Evolutionary conservation across 2,329 filamentous ascomycete species (phyloP), one percentile per base, ranked within the genome.

Genomic region (Diaporthe caulivora): DNA sequence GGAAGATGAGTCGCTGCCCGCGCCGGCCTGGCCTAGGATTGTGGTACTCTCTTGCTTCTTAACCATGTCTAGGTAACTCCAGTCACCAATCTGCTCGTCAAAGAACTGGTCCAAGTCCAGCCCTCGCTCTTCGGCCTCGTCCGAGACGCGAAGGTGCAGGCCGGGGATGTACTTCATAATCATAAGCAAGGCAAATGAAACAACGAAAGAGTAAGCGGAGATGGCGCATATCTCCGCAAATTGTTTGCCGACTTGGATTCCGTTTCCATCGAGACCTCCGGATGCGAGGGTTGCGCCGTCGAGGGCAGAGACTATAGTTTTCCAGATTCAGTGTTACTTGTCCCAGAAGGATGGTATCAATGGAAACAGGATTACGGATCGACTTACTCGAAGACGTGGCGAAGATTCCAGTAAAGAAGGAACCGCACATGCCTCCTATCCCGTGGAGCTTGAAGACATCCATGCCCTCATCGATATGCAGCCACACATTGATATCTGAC

Each of bases 401-500:
- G 69, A 91, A 91, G 40, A 91, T 82, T 3, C 89, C 89, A 0
- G 89, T 91, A 24, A 91, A 78, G 62, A 91, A 83, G 44, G 88
- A 86, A 21, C 89, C 89, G 0, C 91, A 84, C 75, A 87, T 85
- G 15, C 89, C 89, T n/a, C 89, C 89, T 2, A 91, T 81, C 24
- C 89, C 89, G 77, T 91, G 89, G 37, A 91, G 86, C 40, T 88
- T 88, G 74, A 90, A 91, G 65, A 91, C 89, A 73, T 91, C 89
- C 68, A 91, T 84, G 2, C 88, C 88, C 58, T 91, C 89, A 73
- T 91, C 89, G 15, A 91, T 84, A 11, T 83, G 82, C 7, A 90
- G 80, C 74, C 88, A 81, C 67, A 89, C 82, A 76, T 90, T 90
- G 76, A 86, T 79, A 71, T 85, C 82, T 70, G 85, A 85, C 15